Evolutionary conservation across 495 filamentous ascomycete genomes (phyloP), one percentile per base, ranked within the genome.

Genomic region (Trypethelium eluteriae): DNA sequence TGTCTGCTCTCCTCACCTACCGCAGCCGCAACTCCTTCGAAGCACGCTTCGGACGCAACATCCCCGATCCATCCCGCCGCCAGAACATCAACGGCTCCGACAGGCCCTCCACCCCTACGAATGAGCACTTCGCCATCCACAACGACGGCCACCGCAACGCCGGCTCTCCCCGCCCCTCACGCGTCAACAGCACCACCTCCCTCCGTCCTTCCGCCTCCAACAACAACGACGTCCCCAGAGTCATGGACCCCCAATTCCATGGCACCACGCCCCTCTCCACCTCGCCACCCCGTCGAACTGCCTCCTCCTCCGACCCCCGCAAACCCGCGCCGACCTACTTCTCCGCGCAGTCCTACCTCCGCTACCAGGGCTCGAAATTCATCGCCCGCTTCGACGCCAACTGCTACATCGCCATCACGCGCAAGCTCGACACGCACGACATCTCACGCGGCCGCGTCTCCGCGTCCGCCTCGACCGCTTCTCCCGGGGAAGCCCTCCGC

Each of bases 371-470:
- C 50, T 84, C 88, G 64, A 98, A 98, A 76, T 98, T 98, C 74
- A 93, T 97, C 68, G 92, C 91, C 73, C 88, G 94, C 6, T 98
- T 97, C 74, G 94, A 98, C 77, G 89, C 91, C 69, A 98, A 98
- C 74, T 98, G 94, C 79, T 98, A 98, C 78, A 98, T 98, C 66
- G 92, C 94, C 67, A 96, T 98, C 75, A 98, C 94, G 5, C 90
- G 94, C 67, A 98, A 98, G 77, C 86, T 98, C n/a, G 94, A 98
- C 73, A 98, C 94, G 2, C 94, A 98, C 74, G 94, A 98, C 74
- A 85, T 98, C 38, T 92, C 90, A 32, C 84, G 92, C 34, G 82
- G 86, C 69, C 86, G 92, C 25, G 75, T 78, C 47, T 69, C 75
- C 2, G 71, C 80, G 41, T 69, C 75, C 2, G 71, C 80, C 50